Evolutionary conservation across 2,329 filamentous ascomycete species (phyloP), one percentile per base, ranked within the genome.

Genomic region (Pseudocercospora vitis): DNA sequence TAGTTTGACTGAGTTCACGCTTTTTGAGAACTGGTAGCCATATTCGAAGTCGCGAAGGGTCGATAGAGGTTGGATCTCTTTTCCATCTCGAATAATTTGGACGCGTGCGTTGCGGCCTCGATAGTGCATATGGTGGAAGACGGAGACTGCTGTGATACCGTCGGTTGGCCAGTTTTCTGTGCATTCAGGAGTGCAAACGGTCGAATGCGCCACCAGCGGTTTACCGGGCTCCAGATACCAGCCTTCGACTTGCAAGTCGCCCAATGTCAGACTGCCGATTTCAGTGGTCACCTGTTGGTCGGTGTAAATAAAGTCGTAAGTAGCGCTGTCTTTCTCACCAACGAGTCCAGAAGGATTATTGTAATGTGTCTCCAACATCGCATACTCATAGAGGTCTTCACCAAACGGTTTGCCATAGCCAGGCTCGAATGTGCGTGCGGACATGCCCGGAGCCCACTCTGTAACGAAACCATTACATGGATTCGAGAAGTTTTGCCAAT

Each of bases 91-190:
- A 40, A 60, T 55, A 14, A 60, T 53, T 32, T 60, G 57, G 8
- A 60, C 57, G 8, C 39, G 45, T 0, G 57, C 35, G 9, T 60
- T 60, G 32, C 48, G 48, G 26, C 57, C 57, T 18, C 57, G 48
- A 35, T 48, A 57, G 42, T 60, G 57, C 57, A 60, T 60, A 18
- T 60, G 57, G 21, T 60, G 57, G 45, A 60, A 60, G n/a, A 60
- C 46, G 1, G 55, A 52, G 14, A 57, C 39, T n/a, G 57, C 57
- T 26, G 55, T 60, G 29, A 60, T 60, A 4, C 57, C 57, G 16
- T 57, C 57, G 7, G 48, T 23, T 16, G 57, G 57, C 57, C 57
- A 60, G 2, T 31, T 19, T 3, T 48, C n/a, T 14, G 58, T 60
- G 23, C 58, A 60, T n/a, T 58, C 58, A 9, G 58, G 58, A 16